Percentiles rank a stretch among this genome's conserved stretches.
Evolutionary conservation across 768 basidiomycete genomes (phyloP).

Genomic region (Russula sp.): DNA sequence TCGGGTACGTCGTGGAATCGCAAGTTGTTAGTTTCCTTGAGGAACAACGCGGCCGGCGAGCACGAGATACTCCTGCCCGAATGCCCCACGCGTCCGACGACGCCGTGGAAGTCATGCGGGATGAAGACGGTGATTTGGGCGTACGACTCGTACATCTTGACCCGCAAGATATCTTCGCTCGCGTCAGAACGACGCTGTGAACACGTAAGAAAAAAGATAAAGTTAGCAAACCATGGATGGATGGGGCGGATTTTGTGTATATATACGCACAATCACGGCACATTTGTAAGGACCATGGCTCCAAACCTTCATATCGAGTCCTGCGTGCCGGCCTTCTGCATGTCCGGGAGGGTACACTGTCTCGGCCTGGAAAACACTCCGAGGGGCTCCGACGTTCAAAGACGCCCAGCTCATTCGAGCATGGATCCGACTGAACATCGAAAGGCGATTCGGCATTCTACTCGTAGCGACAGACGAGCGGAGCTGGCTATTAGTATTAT

Average conservation of each 20-base stretch:
- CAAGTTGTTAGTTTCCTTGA: conserved; percentile 13
- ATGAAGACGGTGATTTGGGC: conserved; percentile 15
- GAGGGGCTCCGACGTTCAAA: not conserved
- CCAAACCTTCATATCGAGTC: conserved; percentile 1
- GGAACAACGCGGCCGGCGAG: conserved; percentile 14
- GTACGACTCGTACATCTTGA: conserved; percentile 24
- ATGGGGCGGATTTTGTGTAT: no score
- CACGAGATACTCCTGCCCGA: conserved; percentile 24
- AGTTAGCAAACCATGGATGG: not conserved
- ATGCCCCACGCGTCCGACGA: conserved; percentile 23
- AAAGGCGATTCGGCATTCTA: not conserved
- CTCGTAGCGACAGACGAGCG: not conserved
- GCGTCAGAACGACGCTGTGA: conserved; percentile 8
- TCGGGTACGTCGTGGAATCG: conserved; percentile 13
- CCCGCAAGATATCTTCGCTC: conserved; percentile 4
- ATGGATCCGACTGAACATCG: not conserved
- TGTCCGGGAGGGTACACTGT: not conserved
- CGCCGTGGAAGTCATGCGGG: conserved; percentile 19
- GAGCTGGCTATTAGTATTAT: not conserved
- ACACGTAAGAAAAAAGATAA: not conserved
- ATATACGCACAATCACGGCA: conserved; percentile 17
- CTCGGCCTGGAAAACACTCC: not conserved
- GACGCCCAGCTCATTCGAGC: not conserved
- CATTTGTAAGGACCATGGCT: conserved; percentile 6
- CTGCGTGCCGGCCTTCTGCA: not conserved